Evolutionary conservation across 805 yeast species (phyloP), one percentile per base, ranked within the genome.

Genomic region (Naumovozyma castellii): DNA sequence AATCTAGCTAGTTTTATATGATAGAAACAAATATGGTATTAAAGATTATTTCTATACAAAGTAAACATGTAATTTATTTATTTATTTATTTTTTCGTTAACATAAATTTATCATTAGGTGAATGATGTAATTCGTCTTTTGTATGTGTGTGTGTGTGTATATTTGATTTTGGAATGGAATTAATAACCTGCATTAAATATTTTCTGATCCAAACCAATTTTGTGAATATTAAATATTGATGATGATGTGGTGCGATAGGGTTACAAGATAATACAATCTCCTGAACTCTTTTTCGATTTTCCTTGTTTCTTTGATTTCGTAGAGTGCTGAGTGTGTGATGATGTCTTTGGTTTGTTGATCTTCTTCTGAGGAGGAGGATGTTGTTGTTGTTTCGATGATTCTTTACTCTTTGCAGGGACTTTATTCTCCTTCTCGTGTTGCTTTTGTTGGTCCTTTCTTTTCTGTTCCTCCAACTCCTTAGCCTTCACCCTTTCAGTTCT

Each of bases 401-500:
- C n/a, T n/a, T n/a, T n/a, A n/a, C n/a, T 6, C 27, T 22, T 22
- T 6, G 27, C 10, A 6, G 27, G 27, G 27, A 22, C 6, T 22
- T 22, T 22, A n/a, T n/a, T n/a, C 10, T 22, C 10, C 27, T 6
- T 22, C 10, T 22, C 10, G 6, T 10, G 27, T 22, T 22, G 27
- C 27, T 22, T 22, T 22, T 22, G 9, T 6, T 6, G 9, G 27
- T 22, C 27, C 10, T 10, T 22, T 22, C 9, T 6, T 22, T 22
- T 22, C 15, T 29, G 32, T n/a, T 13, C 14, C 13, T 29, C 14
- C 15, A 12, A 12, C 13, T 9, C 32, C 13, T 29, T 29, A 9
- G 13, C 5, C 32, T 29, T 29, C 8, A 6, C 27, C 20, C 34
- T 35, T 33, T 40, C 37, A 29, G 38, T 51, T 53, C 14, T 78